phyloP scores from a whole-genome alignment of 345 rosid species.

The Viola odorata region DNA sequence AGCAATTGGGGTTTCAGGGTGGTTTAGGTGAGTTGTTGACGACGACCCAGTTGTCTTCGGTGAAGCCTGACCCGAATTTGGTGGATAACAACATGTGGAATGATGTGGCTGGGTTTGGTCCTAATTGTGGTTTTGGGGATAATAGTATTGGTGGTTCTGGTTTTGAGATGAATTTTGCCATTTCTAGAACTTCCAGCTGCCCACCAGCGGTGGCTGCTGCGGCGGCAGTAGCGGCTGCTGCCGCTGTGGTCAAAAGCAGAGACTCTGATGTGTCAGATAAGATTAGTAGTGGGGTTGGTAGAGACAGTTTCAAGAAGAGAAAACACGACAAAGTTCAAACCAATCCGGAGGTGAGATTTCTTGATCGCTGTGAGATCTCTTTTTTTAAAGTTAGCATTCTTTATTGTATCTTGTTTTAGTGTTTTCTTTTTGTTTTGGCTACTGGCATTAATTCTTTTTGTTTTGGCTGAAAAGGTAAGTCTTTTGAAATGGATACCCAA shows the following conservation, averaged over 20 bases:
- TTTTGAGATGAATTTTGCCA: slow-evolving; percentile 26
- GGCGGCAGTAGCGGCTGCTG: neutral
- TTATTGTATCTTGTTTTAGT: too few species aligned
- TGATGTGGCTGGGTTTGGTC: slow-evolving; percentile 15
- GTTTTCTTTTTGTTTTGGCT: neutral
- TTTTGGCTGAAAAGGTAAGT: too few species aligned
- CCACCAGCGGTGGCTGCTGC: slow-evolving; percentile 31
- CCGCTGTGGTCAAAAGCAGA: slow-evolving; percentile 16
- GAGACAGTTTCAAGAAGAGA: slow-evolving; percentile 61
- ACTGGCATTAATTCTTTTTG: too few species aligned
- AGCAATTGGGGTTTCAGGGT: slow-evolving; percentile 26
- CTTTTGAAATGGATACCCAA: too few species aligned
- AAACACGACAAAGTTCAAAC: slow-evolving; percentile 37
- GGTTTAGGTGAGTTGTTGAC: slow-evolving; percentile 24
- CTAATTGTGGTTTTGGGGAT: slow-evolving; percentile 24
- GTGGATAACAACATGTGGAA: slow-evolving; percentile 26
- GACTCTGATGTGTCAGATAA: slow-evolving; percentile 29
- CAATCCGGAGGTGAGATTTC: slow-evolving; percentile 25
- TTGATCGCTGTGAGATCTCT: too few species aligned
- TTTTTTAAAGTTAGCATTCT: too few species aligned
- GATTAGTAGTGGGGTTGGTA: slow-evolving; percentile 23
- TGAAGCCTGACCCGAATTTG: slow-evolving; percentile 46
- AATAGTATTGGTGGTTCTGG: slow-evolving; percentile 18
- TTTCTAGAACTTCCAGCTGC: slow-evolving; percentile 43
- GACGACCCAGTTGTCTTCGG: slow-evolving; percentile 2